Percentiles rank a stretch among this genome's conserved stretches.
phyloP scores from a whole-genome alignment of 495 filamentous ascomycete genomes.

The Annulohypoxylon bovei region DNA sequence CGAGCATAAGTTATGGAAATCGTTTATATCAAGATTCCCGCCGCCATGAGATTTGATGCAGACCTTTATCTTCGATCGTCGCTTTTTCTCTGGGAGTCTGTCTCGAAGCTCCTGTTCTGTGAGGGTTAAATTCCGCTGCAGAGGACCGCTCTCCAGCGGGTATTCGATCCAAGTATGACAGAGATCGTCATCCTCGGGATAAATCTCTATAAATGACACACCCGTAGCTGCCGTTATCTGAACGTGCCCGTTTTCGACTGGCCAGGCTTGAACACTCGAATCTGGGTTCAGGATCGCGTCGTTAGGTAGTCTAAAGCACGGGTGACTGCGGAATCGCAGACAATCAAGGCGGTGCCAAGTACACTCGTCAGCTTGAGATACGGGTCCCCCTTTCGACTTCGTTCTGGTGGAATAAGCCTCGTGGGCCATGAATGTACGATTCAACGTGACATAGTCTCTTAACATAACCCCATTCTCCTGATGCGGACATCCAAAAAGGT shows the following conservation, averaged over 20 bases:
- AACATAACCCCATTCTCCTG: constrained; percentile 89
- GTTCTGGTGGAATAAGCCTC: constrained; percentile 88
- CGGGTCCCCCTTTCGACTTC: constrained; percentile 79
- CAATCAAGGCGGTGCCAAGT: constrained; percentile 89
- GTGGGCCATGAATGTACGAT: constrained; percentile 79
- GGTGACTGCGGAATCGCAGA: constrained; percentile 88
- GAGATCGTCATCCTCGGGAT: constrained; percentile 74
- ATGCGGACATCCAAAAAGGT: constrained; percentile 87
- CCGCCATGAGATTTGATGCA: constrained; percentile 78
- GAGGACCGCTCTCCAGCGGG: constrained; percentile 65
- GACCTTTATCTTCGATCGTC: constrained; percentile 74
- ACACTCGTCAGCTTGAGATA: constrained; percentile 80
- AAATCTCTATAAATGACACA: constrained; percentile 83
- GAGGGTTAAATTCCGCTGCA: constrained; percentile 75
- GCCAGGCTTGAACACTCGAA: constrained; percentile 87
- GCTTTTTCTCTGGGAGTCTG: constrained; percentile 73
- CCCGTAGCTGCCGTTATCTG: constrained; percentile 84
- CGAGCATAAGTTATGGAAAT: constrained; percentile 72
- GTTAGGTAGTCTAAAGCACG: constrained; percentile 85
- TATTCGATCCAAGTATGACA: constrained; percentile 86
- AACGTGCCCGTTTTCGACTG: constrained; percentile 81
- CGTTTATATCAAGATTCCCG: constrained; percentile 76
- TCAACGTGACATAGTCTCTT: constrained; percentile 82
- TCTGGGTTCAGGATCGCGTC: constrained; percentile 74
- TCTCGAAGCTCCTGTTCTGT: constrained; percentile 78